Conservation (phyloP, 371 early-diverging fungal genomes). For the Mucor sp. region DNA sequence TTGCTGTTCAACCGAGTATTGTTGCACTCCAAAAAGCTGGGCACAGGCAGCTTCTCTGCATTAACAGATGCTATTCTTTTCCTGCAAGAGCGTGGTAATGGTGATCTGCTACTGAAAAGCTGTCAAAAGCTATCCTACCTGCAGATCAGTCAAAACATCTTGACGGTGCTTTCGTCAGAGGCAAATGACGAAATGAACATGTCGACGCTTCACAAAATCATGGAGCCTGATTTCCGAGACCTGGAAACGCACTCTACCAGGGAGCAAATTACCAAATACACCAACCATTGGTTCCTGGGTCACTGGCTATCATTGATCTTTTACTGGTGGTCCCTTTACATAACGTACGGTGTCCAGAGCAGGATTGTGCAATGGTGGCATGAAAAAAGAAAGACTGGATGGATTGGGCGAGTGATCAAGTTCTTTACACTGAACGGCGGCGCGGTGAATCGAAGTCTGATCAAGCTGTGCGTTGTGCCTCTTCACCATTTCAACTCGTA, state of each 20-base stretch:
- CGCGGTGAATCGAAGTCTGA: not conserved
- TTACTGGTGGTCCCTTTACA: not conserved
- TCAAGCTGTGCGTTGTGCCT: conserved; percentile 9
- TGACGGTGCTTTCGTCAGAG: not conserved
- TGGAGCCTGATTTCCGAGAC: conserved; percentile 1
- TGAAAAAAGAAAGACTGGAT: not conserved
- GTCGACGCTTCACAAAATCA: not conserved
- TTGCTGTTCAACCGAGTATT: conserved; percentile 15
- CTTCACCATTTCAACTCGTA: conserved; percentile 13
- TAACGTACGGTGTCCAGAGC: not conserved
- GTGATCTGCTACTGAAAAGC: conserved; percentile 3
- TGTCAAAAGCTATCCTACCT: conserved; percentile 15
- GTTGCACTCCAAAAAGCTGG: conserved; percentile 1
- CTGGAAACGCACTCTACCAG: conserved; percentile 8
- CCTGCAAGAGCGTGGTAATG: conserved; percentile 10
- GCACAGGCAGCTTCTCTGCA: conserved; percentile 9
- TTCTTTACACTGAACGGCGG: not conserved
- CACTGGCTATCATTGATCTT: not conserved
- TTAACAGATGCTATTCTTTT: conserved; percentile 1
- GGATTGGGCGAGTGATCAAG: too few relatives aligned
- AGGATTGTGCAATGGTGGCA: not conserved
- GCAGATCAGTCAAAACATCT: not conserved
- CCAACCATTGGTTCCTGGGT: not conserved
- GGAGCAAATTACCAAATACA: conserved; percentile 10
- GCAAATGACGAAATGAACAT: not conserved